Evolutionary conservation across 805 yeast species (phyloP).

Genomic region (Wickerhamomyces bovis): DNA sequence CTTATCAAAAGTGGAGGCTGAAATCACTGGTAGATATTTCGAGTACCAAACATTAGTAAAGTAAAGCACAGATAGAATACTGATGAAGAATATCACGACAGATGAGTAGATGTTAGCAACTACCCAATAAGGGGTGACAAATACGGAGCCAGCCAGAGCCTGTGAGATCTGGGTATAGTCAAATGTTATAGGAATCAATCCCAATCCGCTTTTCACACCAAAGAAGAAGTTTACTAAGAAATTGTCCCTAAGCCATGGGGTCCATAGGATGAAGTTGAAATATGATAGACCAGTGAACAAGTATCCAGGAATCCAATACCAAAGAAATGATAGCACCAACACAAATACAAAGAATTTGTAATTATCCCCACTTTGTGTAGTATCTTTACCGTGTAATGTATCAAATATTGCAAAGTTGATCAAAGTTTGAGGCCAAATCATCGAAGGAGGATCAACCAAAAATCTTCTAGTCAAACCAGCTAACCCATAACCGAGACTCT

Average conservation of each 20-base stretch:
- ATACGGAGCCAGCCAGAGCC: conserved; percentile 46
- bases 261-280: conserved; percentile 51
- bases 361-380: conserved; percentile 31
- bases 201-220: conserved; percentile 52
- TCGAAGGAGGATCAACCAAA: conserved; percentile 57
- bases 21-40: conserved; percentile 51
- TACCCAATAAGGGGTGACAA: conserved; percentile 45
- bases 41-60: conserved; percentile 52
- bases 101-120: conserved; percentile 35
- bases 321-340: conserved; percentile 38
- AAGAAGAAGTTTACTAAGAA: conserved; percentile 54
- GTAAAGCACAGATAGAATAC: conserved; percentile 43
- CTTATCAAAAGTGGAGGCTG: conserved; percentile 43
- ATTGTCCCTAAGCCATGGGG: conserved; percentile 36
- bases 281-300: conserved; percentile 40
- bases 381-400: conserved; percentile 34
- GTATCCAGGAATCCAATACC: conserved; percentile 62
- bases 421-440: conserved; percentile 66
- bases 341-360: conserved; percentile 40
- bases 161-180: conserved; percentile 48
- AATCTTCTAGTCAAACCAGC: conserved; percentile 59
- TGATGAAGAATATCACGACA: conserved; percentile 42
- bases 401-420: conserved; percentile 54
- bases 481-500: conserved; percentile 59
- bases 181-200: conserved; percentile 47